Conservation (phyloP, 2,329 filamentous ascomycete genomes). For the Fusarium domesticum region DNA sequence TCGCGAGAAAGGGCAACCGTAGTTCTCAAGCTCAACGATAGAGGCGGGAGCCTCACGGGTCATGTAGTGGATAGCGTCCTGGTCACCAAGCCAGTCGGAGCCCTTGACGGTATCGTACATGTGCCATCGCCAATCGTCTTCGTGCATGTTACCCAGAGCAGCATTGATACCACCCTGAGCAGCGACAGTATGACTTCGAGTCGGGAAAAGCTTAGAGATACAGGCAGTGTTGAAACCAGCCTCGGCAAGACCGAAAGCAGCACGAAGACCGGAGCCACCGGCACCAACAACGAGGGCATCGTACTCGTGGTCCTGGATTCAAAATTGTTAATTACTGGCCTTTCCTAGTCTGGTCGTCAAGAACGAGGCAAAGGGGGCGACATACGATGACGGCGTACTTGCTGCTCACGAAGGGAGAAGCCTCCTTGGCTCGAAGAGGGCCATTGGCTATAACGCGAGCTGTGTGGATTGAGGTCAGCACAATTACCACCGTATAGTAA, state of each 20-base stretch:
- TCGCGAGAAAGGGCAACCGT: conserved; percentile 94
- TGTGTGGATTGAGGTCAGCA: conserved; percentile 35
- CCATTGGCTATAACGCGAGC: conserved; percentile 83
- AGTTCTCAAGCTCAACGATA: conserved; percentile 94
- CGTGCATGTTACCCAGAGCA: conserved; percentile 91
- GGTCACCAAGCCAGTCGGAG: conserved; percentile 95
- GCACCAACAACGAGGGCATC: conserved; percentile 93
- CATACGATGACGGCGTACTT: conserved; percentile 94
- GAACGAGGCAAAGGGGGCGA: conserved; percentile 23
- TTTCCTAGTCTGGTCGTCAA: conserved; percentile 1
- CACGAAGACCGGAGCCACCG: conserved; percentile 76
- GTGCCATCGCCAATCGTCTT: conserved; percentile 98
- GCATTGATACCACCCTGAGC: conserved; percentile 84
- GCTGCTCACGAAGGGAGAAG: conserved; percentile 77
- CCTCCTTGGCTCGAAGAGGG: conserved; percentile 89
- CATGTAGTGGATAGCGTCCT: conserved; percentile 99
- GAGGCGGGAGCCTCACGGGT: conserved; percentile 88
- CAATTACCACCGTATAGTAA: neutral
- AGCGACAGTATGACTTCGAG: conserved; percentile 80
- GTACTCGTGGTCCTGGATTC: conserved; percentile 85
- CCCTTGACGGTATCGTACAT: conserved; percentile 99
- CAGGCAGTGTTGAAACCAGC: conserved; percentile 87
- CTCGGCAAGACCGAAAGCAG: conserved; percentile 82
- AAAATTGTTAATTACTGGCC: conserved; percentile 27
- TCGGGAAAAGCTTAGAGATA: conserved; percentile 84